These are phyloP conservation scores for Fraxinus angustifolia DNA, from an alignment of 305 asterid genomes.

Conservation along the genomic window DNA sequence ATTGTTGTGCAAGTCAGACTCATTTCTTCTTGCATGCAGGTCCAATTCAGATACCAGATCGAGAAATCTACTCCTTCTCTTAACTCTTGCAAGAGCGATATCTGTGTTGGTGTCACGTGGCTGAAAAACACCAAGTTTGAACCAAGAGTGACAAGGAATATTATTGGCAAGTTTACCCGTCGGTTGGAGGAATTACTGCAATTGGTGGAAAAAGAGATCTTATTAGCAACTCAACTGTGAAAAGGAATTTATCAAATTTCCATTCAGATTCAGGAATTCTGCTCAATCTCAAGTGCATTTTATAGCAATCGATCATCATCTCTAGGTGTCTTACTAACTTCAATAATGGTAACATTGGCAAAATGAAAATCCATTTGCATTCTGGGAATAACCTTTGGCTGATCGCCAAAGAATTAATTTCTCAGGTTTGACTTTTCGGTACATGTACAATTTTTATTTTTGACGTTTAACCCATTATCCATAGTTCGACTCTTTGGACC, in stretches of 20 bases:
- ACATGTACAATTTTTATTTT: neutral
- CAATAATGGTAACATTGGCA: neutral
- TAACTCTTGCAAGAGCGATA: conserved; percentile 55
- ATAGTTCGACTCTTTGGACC: neutral
- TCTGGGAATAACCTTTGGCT: neutral
- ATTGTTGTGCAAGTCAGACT: neutral
- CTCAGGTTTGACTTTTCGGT: neutral
- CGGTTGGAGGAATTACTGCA: conserved; percentile 57
- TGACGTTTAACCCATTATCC: neutral
- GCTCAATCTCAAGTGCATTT: neutral
- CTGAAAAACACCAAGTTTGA: conserved; percentile 57
- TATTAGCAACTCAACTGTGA: conserved; percentile 37
- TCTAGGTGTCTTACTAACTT: neutral
- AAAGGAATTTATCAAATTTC: neutral
- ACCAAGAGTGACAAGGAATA: conserved; percentile 57
- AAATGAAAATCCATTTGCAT: neutral
- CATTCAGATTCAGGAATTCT: neutral
- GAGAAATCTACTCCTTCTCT: conserved; percentile 39
- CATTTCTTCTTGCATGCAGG: conserved; percentile 38
- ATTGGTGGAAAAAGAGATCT: conserved; percentile 52
- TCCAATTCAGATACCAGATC: conserved; percentile 52
- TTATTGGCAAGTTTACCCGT: conserved; percentile 45
- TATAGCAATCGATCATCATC: neutral
- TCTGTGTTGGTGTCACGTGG: conserved; percentile 67
- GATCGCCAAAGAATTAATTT: neutral